Percentiles rank a stretch among this genome's conserved stretches.
phyloP scores from a whole-genome alignment of 176 grass and related monocot genomes.

The Urochloa ruziziensis region DNA sequence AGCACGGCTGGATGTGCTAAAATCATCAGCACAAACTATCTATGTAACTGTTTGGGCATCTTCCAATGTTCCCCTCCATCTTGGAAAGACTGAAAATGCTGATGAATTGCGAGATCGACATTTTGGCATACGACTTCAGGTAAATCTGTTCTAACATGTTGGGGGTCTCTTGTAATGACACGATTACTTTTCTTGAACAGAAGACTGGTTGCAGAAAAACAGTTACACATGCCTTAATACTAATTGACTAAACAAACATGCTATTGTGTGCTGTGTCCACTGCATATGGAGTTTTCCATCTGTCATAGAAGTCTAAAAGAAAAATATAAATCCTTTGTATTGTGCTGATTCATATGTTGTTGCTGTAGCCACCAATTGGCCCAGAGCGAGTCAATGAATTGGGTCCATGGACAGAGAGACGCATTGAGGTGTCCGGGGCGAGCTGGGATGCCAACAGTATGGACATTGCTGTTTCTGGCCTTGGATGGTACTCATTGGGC shows the following conservation, averaged over 20 bases:
- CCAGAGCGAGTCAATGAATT: constrained; percentile 56
- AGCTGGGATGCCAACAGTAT: constrained; percentile 82
- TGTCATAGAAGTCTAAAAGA: not conserved
- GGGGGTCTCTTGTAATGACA: not conserved
- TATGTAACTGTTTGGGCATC: constrained; percentile 93
- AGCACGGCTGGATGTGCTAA: constrained; percentile 64
- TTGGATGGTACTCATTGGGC: constrained; percentile 87
- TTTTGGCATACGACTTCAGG: constrained; percentile 89
- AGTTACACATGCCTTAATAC: not conserved
- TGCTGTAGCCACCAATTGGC: constrained; percentile 61
- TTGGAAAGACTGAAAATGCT: constrained; percentile 85
- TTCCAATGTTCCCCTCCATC: constrained; percentile 72
- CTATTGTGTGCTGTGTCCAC: not conserved
- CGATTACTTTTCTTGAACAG: not conserved
- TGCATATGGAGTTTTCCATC: constrained; percentile 26
- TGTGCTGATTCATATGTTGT: constrained; percentile 36
- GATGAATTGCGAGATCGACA: constrained; percentile 67
- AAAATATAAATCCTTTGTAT: not conserved
- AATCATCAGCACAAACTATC: constrained; percentile 81
- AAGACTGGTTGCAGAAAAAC: not conserved
- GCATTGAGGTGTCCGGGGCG: constrained; percentile 55
- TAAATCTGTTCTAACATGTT: constrained; percentile 16
- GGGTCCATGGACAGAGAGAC: constrained; percentile 60
- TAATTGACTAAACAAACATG: constrained; percentile 22
- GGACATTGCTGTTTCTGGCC: constrained; percentile 72